Base-by-base conservation (phyloP, 306 rosid genomes). In the Cucurbita pepo region DNA sequence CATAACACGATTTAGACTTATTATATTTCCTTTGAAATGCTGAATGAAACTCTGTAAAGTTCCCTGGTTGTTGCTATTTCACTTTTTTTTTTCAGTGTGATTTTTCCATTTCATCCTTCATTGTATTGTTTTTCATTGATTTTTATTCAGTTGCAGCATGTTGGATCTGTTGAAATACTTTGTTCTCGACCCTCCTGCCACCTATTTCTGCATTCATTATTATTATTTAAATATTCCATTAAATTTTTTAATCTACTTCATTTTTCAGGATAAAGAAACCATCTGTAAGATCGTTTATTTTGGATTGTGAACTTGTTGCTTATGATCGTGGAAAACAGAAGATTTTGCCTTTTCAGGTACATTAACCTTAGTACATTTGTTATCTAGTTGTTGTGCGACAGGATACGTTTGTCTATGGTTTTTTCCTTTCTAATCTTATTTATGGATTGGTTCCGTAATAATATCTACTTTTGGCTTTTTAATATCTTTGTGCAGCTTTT, bases 251-350 rank as follows among this genome's bases (percentile, higher is more conserved):
- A 74, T 76, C 69, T 83, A 55, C 74, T 52, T 36, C 30, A 79
- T 78, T 69, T 64, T 83, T 76, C 92, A 94, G 96, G 90, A 77
- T 89, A 75, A 94, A 89, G 88, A 94, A 91, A 84, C 16, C 96
- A 73, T 69, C 82, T 69, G 91, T 91, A 65, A 76, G 62, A n/a
- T 91, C 99, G 62, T 91, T 94, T 84, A 81, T 94, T 75, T 87
- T 94, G 75, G 97, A 94, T 76, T 90, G 99, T 77, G 97, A 94
- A 84, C 77, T 94, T 73, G 99, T 91, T 83, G 99, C 92, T 62
- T 94, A 91, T 81, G 86, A 94, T 59, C 92, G 88, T 75, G 81
- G 34, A 75, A 81, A 82, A 14, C 78, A 83, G 66, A 82, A 78
- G 76, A 91, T 94, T 81, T 86, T 76, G 25, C 89, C 99, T 52